A percentile compares a stretch with the other conserved stretches of the same genome.
Evolutionary conservation across 1,284 basidiomycete species (phyloP).

Genomic region (Omphalotus olearius): DNA sequence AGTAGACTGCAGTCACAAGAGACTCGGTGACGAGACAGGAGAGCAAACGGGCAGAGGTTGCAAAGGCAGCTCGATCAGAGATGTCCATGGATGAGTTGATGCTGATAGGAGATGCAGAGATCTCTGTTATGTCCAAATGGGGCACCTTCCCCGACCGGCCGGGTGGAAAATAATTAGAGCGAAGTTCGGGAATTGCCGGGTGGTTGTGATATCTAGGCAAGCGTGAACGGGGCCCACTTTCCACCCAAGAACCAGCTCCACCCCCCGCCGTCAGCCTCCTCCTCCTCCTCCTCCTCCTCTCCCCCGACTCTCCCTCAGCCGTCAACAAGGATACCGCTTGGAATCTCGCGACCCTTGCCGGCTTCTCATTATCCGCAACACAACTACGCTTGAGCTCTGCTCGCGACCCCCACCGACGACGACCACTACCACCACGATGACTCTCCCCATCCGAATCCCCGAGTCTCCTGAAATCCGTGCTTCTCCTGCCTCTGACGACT

Average conservation of each 20-base stretch:
- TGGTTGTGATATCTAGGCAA: too few species aligned
- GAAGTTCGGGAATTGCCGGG: too few species aligned
- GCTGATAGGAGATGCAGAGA: too few species aligned
- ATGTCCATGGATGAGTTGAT: too few species aligned
- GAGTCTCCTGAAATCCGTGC: conserved; percentile 20
- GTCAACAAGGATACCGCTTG: conserved; percentile 11
- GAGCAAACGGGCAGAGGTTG: conserved; percentile 39
- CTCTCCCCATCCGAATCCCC: conserved; percentile 39
- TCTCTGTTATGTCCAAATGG: too few species aligned
- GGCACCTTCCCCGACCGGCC: too few species aligned
- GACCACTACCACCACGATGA: conserved; percentile 48
- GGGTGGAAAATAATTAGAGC: too few species aligned
- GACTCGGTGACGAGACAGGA: conserved; percentile 52
- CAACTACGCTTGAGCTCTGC: conserved; percentile 63
- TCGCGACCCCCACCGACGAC: conserved; percentile 43
- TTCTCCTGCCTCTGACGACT: conserved; percentile 23
- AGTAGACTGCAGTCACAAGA: conserved; percentile 39
- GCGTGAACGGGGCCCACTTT: too few species aligned
- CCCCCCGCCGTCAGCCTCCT: background rate
- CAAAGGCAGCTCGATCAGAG: conserved; percentile 31
- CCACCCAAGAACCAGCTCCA: too few species aligned
- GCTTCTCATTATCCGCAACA: conserved; percentile 53
- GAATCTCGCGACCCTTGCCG: conserved; percentile 93
- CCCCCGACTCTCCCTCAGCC: conserved; percentile 5
- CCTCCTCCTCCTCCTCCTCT: conserved; percentile 3